Conservation (phyloP, 169 alveolate genomes). For the Neospora caninum region DNA sequence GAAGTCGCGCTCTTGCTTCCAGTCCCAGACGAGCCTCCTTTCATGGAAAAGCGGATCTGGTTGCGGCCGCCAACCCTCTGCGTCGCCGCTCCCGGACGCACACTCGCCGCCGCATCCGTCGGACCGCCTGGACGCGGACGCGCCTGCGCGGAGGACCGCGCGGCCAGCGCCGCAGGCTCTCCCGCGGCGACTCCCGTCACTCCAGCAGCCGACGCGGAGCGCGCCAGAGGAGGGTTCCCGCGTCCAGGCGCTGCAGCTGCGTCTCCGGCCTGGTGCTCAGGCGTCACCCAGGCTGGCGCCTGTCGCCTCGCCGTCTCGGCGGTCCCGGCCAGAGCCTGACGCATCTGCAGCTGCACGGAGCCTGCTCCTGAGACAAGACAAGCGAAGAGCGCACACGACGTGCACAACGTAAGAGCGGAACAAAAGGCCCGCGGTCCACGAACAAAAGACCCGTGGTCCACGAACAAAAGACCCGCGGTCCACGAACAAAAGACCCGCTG, state of each 20-base stretch:
- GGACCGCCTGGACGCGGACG: background rate
- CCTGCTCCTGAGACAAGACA: background rate
- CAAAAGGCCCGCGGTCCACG: too few species aligned
- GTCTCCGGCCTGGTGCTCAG: background rate
- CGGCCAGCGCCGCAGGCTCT: background rate
- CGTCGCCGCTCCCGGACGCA: too few species aligned
- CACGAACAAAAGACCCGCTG: too few species aligned
- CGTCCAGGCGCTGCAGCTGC: background rate
- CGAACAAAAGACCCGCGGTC: too few species aligned
- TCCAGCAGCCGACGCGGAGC: background rate
- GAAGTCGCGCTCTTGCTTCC: background rate
- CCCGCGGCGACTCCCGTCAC: background rate
- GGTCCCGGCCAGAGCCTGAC: background rate
- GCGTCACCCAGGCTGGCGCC: background rate
- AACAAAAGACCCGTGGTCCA: too few species aligned
- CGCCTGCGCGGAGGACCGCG: background rate
- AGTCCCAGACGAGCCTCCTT: background rate
- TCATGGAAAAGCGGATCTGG: slow-evolving; percentile 29
- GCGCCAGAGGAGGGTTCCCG: background rate
- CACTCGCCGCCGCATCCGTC: too few species aligned
- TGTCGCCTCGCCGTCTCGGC: background rate
- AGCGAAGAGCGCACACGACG: too few species aligned
- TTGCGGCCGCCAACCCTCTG: background rate
- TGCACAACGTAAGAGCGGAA: too few species aligned
- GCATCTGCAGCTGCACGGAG: background rate